Percentiles rank a stretch among this genome's conserved stretches.
Conservation (phyloP, 805 yeast genomes). For the Ogataea trehalophila region DNA sequence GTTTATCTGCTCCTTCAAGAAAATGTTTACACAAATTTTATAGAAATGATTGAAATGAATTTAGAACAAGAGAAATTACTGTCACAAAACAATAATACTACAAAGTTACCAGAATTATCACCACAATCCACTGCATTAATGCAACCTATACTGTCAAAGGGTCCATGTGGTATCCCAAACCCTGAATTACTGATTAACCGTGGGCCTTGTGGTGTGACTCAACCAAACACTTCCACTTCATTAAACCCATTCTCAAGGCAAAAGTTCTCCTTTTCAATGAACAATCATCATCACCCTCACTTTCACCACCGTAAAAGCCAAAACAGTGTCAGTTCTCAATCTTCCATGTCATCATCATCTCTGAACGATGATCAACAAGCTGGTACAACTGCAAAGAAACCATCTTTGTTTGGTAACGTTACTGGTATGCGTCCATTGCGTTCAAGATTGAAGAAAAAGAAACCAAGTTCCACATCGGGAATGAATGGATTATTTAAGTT, state of each 20-base stretch:
- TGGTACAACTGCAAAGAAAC: background rate
- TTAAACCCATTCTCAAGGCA: background rate
- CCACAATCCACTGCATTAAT: background rate
- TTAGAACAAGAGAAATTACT: constrained; percentile 1
- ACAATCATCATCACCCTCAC: background rate
- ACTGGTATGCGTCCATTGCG: constrained; percentile 8
- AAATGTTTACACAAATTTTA: constrained; percentile 18
- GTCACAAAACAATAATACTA: background rate
- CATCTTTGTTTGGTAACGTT: constrained; percentile 3
- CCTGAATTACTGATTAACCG: constrained; percentile 1
- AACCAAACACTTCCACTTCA: background rate
- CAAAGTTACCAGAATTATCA: background rate
- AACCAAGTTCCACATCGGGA: constrained; percentile 1
- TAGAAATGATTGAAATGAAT: constrained; percentile 9
- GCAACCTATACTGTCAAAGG: constrained; percentile 1
- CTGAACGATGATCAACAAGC: background rate
- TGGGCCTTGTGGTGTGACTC: constrained; percentile 1
- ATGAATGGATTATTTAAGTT: constrained; percentile 5
- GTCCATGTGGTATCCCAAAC: constrained; percentile 13
- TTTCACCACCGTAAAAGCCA: background rate
- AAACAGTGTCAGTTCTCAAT: too few relatives aligned
- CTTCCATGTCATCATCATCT: too few relatives aligned
- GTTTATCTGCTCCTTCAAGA: constrained; percentile 16
- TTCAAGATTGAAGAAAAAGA: constrained; percentile 10
- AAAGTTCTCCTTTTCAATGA: background rate